Percentiles rank a stretch among this genome's conserved stretches.
Evolutionary conservation across 306 rosid species (phyloP).

Genomic region (Albizia julibrissin): DNA sequence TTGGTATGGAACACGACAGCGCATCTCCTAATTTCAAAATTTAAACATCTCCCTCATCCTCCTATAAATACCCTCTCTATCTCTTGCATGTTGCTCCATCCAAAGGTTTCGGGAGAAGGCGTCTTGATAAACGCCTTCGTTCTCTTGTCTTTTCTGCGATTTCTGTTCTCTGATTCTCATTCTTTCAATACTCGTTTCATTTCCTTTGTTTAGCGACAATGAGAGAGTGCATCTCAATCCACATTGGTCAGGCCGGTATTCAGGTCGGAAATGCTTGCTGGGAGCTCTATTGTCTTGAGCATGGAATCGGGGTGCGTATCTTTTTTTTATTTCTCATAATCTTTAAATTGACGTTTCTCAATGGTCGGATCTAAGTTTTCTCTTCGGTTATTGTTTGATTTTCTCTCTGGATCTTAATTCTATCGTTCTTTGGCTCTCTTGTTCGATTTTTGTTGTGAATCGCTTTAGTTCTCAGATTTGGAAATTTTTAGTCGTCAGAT

Average conservation of each 20-base stretch:
- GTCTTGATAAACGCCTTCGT: slow-evolving; percentile 87
- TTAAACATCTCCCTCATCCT: not conserved
- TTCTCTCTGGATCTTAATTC: slow-evolving; percentile 2
- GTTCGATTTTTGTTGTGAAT: not conserved
- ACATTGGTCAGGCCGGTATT: slow-evolving; percentile 97
- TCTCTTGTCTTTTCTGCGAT: not conserved
- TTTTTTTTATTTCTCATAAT: not conserved
- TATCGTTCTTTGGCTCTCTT: not conserved
- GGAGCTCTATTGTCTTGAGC: slow-evolving; percentile 97
- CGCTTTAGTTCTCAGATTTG: not conserved
- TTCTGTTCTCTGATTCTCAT: not conserved
- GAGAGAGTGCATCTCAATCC: slow-evolving; percentile 96
- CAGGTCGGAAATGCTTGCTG: slow-evolving; percentile 99
- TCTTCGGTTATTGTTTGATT: no score
- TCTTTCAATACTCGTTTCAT: not conserved
- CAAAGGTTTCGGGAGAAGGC: slow-evolving; percentile 44
- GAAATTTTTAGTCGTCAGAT: not conserved
- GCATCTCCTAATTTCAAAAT: not conserved
- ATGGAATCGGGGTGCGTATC: slow-evolving; percentile 70
- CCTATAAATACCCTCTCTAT: slow-evolving; percentile 34
- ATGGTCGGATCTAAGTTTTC: not conserved
- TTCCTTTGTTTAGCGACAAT: slow-evolving; percentile 34
- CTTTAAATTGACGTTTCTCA: not conserved
- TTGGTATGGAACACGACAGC: slow-evolving; percentile 23
- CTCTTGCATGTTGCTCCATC: not conserved